A percentile compares a stretch with the other conserved stretches of the same genome.
phyloP scores from a whole-genome alignment of 768 basidiomycete genomes.

The Auriscalpium microsporum region DNA sequence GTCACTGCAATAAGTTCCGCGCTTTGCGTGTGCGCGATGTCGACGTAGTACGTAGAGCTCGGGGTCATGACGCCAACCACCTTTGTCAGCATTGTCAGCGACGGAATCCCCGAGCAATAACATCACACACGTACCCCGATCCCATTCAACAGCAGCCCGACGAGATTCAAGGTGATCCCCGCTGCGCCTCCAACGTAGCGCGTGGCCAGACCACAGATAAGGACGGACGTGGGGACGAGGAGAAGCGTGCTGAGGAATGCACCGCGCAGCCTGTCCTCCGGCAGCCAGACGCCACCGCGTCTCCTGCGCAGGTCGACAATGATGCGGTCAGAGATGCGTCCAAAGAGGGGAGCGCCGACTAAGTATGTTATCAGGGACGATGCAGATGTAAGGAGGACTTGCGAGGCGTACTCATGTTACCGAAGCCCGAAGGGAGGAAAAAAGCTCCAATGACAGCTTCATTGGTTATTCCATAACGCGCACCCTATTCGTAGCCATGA shows the following conservation, averaged over 20 bases:
- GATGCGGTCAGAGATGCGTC: constrained; percentile 48
- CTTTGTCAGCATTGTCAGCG: constrained; percentile 22
- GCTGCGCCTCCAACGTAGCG: constrained; percentile 38
- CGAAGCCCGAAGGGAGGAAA: constrained; percentile 50
- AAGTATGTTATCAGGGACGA: not conserved
- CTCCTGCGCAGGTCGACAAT: constrained; percentile 40
- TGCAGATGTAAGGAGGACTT: not conserved
- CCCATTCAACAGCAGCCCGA: constrained; percentile 56
- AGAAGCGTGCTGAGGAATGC: constrained; percentile 36
- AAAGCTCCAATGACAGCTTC: constrained; percentile 50
- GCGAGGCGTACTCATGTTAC: constrained; percentile 42
- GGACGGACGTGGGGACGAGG: constrained; percentile 45
- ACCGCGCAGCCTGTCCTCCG: constrained; percentile 59
- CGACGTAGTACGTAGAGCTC: constrained; percentile 35
- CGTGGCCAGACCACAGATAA: constrained; percentile 41
- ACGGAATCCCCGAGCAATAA: not conserved
- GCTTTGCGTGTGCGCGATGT: no score
- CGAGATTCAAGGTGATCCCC: constrained; percentile 43
- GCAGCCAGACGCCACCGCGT: constrained; percentile 52
- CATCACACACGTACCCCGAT: constrained; percentile 42
- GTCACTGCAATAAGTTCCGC: no score
- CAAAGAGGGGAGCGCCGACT: constrained; percentile 57
- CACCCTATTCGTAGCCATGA: constrained; percentile 34
- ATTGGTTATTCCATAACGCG: constrained; percentile 45
- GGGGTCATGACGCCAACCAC: constrained; percentile 50